Percentiles rank a stretch among this genome's conserved stretches.
phyloP scores from a whole-genome alignment of 2,329 filamentous ascomycete species.

The Venturia aucupariae region DNA sequence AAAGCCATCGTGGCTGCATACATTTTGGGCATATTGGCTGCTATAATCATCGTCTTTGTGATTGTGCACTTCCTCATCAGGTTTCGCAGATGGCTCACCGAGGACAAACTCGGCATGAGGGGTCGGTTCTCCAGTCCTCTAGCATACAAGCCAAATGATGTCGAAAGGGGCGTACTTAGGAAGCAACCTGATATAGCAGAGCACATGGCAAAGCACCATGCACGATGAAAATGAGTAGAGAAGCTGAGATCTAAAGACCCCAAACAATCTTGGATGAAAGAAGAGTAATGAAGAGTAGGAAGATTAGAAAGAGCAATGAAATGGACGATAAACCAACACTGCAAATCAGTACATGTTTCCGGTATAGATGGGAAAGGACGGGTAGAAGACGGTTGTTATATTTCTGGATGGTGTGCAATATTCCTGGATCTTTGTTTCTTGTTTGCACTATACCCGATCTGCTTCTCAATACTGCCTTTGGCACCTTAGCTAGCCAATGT shows the following conservation, averaged over 20 bases:
- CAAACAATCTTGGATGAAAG: not conserved
- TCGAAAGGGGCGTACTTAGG: not conserved
- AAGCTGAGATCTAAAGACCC: not conserved
- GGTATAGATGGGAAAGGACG: no score
- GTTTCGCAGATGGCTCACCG: constrained; percentile 33
- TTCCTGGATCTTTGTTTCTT: not conserved
- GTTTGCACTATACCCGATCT: not conserved
- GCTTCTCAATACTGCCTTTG: not conserved
- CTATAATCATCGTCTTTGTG: constrained; percentile 31
- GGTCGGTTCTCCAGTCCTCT: constrained; percentile 26
- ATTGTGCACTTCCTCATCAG: constrained; percentile 32
- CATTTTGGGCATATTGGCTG: constrained; percentile 42
- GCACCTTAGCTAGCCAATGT: not conserved
- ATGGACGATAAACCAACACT: no score
- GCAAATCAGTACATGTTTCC: no score
- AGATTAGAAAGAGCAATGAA: no score
- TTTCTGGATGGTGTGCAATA: not conserved
- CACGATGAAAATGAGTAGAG: not conserved
- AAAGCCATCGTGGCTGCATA: constrained; percentile 54
- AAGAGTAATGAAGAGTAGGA: no score
- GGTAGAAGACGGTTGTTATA: no score
- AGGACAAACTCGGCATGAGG: constrained; percentile 33
- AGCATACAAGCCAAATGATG: not conserved
- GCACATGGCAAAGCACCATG: not conserved
- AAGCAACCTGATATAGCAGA: not conserved